Evolutionary conservation across 2,329 filamentous ascomycete species (phyloP).

Genomic region (Fusarium pininemorale): DNA sequence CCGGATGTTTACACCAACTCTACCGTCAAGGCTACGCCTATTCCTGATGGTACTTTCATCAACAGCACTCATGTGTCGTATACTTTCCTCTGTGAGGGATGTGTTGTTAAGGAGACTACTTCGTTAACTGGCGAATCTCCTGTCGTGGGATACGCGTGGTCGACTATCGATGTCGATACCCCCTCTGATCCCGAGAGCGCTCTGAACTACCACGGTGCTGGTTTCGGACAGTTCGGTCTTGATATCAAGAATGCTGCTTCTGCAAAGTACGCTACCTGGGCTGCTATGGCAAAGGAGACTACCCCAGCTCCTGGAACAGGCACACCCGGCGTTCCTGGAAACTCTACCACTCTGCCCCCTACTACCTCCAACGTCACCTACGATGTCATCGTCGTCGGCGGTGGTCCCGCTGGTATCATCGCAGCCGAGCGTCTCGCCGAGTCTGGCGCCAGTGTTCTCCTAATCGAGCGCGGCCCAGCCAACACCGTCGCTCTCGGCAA

Average conservation of each 20-base stretch:
- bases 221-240: conserved; percentile 51
- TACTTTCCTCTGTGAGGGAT: conserved; percentile 62
- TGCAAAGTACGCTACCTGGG: conserved; percentile 41
- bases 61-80: conserved; percentile 63
- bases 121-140: conserved; percentile 41
- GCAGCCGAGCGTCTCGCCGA: conserved; percentile 40
- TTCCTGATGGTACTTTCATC: conserved; percentile 60
- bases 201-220: conserved; percentile 52
- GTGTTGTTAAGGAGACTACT: conserved; percentile 49
- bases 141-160: conserved; percentile 53
- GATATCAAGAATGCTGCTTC: conserved; percentile 47
- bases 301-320: conserved; percentile 11
- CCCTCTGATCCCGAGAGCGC: conserved; percentile 45
- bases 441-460: conserved; percentile 35
- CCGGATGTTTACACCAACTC: conserved; percentile 56
- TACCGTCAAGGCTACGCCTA: conserved; percentile 52
- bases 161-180: conserved; percentile 46
- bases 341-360: conserved; percentile 11
- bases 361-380: conserved; percentile 38
- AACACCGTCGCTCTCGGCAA: conserved; percentile 40
- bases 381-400: conserved; percentile 41
- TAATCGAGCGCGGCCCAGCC: conserved; percentile 41
- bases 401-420: conserved; percentile 41
- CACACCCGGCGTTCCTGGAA: conserved; percentile 6
- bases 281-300: conserved; percentile 38